Conservation (phyloP, 2,329 filamentous ascomycete genomes). For the Mycogone perniciosa region DNA sequence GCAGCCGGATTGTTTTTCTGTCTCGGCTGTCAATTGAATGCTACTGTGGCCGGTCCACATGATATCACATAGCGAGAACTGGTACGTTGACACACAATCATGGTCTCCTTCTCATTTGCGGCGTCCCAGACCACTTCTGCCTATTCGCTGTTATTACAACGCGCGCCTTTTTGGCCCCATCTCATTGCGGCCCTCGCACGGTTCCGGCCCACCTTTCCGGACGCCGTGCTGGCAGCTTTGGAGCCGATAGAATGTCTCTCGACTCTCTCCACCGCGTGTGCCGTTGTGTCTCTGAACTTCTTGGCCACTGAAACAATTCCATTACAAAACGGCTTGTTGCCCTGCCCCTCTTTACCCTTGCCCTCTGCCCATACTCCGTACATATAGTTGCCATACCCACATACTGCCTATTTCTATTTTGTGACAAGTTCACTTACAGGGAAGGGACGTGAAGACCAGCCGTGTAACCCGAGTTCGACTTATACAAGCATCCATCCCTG, state of each 20-base stretch:
- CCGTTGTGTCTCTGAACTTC: not conserved
- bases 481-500: too few species aligned
- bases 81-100: not conserved
- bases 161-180: not conserved
- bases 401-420: not conserved
- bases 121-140: too few species aligned
- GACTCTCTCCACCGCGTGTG: too few species aligned
- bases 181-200: conserved; percentile 6
- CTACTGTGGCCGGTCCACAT: not conserved
- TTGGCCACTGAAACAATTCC: not conserved
- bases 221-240: not conserved
- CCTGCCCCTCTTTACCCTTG: not conserved
- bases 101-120: not conserved
- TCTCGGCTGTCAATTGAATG: not conserved
- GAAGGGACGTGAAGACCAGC: too few species aligned
- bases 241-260: not conserved
- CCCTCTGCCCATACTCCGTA: not conserved
- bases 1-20: not conserved
- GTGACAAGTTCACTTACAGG: not conserved
- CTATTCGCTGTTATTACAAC: not conserved
- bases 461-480: too few species aligned
- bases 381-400: too few species aligned
- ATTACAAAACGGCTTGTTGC: not conserved
- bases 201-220: conserved; percentile 3
- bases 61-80: not conserved